These are phyloP conservation scores for Cyathus striatus DNA, from an alignment of 768 basidiomycete genomes.

Conservation along the genomic window DNA sequence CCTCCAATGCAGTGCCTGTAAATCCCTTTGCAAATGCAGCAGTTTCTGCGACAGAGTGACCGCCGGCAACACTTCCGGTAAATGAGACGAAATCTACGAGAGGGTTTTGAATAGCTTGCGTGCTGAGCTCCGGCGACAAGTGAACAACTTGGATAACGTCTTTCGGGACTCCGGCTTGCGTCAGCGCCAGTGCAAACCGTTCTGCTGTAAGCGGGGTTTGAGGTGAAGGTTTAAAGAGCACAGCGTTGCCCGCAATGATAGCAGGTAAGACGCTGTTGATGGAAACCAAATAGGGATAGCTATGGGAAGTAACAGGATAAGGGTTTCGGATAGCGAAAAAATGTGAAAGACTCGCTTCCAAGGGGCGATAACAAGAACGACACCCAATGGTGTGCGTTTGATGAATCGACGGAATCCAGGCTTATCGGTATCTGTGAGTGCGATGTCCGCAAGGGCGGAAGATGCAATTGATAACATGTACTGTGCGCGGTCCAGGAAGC, in stretches of 20 bases:
- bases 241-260: conserved; percentile 84
- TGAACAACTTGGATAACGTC: conserved; percentile 75
- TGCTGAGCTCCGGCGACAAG: conserved; percentile 57
- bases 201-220: conserved; percentile 92
- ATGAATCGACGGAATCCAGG: conserved; percentile 85
- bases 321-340: not conserved
- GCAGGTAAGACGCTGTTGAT: conserved; percentile 93
- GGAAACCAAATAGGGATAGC: conserved; percentile 85
- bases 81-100: conserved; percentile 81
- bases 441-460: conserved; percentile 66
- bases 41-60: conserved; percentile 65
- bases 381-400: conserved; percentile 78
- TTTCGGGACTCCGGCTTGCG: conserved; percentile 73
- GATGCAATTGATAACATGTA: conserved; percentile 86
- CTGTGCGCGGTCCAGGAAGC: conserved; percentile 74
- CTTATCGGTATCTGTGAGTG: conserved; percentile 70
- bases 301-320: conserved; percentile 19
- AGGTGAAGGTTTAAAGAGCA: conserved; percentile 92
- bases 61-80: conserved; percentile 81
- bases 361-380: conserved; percentile 83
- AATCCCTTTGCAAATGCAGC: conserved; percentile 66
- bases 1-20: conserved; percentile 86
- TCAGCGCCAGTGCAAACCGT: conserved; percentile 64
- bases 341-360: conserved; percentile 70
- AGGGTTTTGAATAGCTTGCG: conserved; percentile 57